Conservation (phyloP, 306 rosid species). For the Ziziphus jujuba region DNA sequence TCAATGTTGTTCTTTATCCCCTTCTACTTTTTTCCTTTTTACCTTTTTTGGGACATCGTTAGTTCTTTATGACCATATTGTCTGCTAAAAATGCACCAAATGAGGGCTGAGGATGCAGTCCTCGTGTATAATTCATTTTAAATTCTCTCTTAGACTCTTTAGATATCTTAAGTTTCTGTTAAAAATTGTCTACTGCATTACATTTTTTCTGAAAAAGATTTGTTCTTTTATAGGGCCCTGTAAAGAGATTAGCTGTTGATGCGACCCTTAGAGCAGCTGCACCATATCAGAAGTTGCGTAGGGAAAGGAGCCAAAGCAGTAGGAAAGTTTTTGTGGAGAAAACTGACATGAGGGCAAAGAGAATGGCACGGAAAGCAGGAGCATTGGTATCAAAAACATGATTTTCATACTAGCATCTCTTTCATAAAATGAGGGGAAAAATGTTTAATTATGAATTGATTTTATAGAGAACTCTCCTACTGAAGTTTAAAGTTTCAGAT, state of each 20-base stretch:
- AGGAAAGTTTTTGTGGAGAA: conserved; percentile 94
- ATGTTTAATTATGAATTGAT: no score
- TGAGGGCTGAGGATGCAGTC: background rate
- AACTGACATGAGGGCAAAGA: conserved; percentile 94
- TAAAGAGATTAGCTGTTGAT: conserved; percentile 93
- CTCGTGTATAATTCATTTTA: background rate
- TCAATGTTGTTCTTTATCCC: background rate
- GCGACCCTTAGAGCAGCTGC: conserved; percentile 99
- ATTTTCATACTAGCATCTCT: conserved; percentile 22
- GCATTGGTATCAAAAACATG: conserved; percentile 65
- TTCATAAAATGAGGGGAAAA: background rate
- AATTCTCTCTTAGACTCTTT: conserved; percentile 3
- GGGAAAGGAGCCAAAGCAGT: conserved; percentile 62
- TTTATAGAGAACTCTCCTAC: no score
- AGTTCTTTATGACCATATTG: background rate
- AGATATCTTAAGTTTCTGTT: conserved; percentile 11
- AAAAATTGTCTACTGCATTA: conserved; percentile 3
- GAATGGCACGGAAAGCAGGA: conserved; percentile 99
- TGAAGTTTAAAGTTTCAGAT: background rate
- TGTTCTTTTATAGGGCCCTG: conserved; percentile 67
- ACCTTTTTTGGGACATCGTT: background rate
- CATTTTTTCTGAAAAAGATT: conserved; percentile 12
- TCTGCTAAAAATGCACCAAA: no score
- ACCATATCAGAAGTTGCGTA: conserved; percentile 93
- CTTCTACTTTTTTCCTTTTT: background rate